Evolutionary conservation across 1,284 basidiomycete genomes (phyloP), one percentile per base, ranked within the genome.

Genomic region (Ceratorhiza oryzae-sativae): DNA sequence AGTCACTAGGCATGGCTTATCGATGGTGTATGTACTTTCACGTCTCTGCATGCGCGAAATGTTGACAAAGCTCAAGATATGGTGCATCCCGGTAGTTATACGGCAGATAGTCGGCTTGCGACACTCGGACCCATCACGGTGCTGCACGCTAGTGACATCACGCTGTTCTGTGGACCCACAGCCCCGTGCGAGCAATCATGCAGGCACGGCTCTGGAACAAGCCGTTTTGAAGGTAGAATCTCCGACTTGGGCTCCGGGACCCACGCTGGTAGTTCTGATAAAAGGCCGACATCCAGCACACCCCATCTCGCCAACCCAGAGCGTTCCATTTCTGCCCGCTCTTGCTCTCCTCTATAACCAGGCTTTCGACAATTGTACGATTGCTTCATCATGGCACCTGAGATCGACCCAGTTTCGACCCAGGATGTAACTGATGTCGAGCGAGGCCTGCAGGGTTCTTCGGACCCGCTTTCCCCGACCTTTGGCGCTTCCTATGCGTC

Each of bases 21-120:
- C 53, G 65, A 70, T 70, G 39, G 65, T 56, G 53, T 39, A 58
- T 70, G 39, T 48, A 70, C 65, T 56, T 58, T 70, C 53, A 42
- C 10, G 65, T 70, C 65, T 58, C 41, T 58, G 55, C 53, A 70
- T 25, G 34, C 18, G 41, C 8, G 25, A 49, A 51, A 49, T 15
- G n/a, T 58, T 56, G 65, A 53, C 53, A 39, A 58, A 70, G 30
- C 65, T 45, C 32, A 53, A 20, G 36, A 34, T 45, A 70, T 25
- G 45, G 27, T 45, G 36, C 42, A 55, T 34, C 53, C 53, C 65
- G 65, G 65, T 70, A 23, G 51, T 45, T 58, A 70, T 13, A 70
- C 65, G 65, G 65, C 65, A 58, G 65, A 70, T 70, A 45, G 36
- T 70, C 65, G 65, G 65, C 34, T 70, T 70, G 48, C 39, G 20